Evolutionary conservation across 2,329 filamentous ascomycete genomes (phyloP).

Genomic region (Didymella pinodella): DNA sequence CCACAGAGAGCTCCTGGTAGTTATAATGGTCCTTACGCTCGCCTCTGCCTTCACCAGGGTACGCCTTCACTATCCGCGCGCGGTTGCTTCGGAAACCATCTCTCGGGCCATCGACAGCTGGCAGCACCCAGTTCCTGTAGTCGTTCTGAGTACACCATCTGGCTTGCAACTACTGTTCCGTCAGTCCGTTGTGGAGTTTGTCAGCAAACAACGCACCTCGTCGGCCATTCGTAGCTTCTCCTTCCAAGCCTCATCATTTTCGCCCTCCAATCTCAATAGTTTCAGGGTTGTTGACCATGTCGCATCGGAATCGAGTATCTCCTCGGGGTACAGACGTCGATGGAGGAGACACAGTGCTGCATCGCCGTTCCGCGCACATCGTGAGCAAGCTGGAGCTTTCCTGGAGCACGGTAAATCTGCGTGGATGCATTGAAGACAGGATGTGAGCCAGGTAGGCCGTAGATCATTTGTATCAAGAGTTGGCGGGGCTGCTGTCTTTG

Average conservation of each 20-base stretch:
- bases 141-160: conserved; percentile 28
- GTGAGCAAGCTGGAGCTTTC: conserved; percentile 37
- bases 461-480: conserved; percentile 10
- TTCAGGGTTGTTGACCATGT: conserved; percentile 21
- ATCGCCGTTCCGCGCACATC: conserved; percentile 34
- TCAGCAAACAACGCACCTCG: not conserved
- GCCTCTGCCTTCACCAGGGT: conserved; percentile 11
- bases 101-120: conserved; percentile 14
- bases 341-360: conserved; percentile 34
- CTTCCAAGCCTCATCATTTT: conserved; percentile 24
- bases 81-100: not conserved
- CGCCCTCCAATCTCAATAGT: conserved; percentile 29
- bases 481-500: not conserved
- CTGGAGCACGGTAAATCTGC: conserved; percentile 40
- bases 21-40: conserved; percentile 19
- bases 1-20: conserved; percentile 8
- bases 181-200: too few relatives aligned
- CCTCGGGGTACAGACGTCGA: conserved; percentile 28
- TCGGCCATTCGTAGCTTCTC: conserved; percentile 22
- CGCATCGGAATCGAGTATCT: conserved; percentile 11
- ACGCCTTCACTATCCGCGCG: not conserved
- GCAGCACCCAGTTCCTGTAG: conserved; percentile 40
- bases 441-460: conserved; percentile 34
- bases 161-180: too few relatives aligned
- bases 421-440: conserved; percentile 44